Base-by-base conservation (phyloP, 441 rosid genomes). In the Gossypium schwendimanii region DNA sequence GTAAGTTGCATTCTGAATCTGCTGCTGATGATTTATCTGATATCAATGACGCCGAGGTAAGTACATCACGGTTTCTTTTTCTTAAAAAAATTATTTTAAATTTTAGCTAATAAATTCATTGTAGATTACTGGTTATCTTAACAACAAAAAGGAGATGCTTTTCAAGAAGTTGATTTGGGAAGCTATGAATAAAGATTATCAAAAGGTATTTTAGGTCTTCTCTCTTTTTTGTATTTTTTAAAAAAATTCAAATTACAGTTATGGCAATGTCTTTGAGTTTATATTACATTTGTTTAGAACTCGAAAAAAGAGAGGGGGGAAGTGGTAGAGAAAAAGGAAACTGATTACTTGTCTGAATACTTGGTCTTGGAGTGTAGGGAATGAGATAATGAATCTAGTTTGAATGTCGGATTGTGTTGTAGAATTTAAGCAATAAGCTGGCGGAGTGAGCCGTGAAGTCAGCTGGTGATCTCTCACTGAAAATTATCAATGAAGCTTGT, bases 111-210 rank as follows among this genome's bases (percentile, higher is more conserved):
- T 31, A 4, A 52, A 3, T 66, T 2, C 14, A 11, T 9, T 55
- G 28, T 28, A 74, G 77, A 21, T 66, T 24, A 15, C 12, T 33
- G 71, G 36, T 23, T 74, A 66, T 67, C 44, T 74, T 45, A 57
- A 58, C 71, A 67, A 21, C 66, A 47, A 67, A 17, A 58, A 20
- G 33, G 77, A 28, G 61, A 49, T 68, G 66, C 31, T 58, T 23
- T 74, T 66, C 59, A 74, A 65, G 59, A 57, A 26, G 58, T 4
- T 57, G 36, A 21, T 74, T 49, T 74, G 77, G 77, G 72, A 74
- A 58, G 49, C 59, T 9, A 74, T 74, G 52, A 28, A 74, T 14
- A 67, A 74, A 23, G 65, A 31, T 24, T 67, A 58, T 68, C 8
- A 6, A n/a, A 67, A 66, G 77, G 77, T 66, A 66, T 24, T 54